phyloP scores from a whole-genome alignment of 768 basidiomycete species.

The Kwoniella botswanensis region DNA sequence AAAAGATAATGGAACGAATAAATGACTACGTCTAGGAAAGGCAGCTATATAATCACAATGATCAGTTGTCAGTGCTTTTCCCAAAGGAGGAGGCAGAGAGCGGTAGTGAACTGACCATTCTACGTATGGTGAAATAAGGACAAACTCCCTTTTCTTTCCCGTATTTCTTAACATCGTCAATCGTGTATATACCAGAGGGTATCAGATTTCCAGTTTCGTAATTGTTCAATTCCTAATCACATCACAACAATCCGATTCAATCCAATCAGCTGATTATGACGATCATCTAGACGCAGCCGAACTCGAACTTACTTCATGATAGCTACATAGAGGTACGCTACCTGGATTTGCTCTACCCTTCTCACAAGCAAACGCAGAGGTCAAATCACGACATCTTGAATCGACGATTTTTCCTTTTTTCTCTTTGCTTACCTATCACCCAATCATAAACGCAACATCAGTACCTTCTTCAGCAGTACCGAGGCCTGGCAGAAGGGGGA shows the following conservation, averaged over 20 bases:
- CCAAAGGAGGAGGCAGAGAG: too few species aligned
- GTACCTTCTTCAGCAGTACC: background rate
- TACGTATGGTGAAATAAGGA: conserved; percentile 92
- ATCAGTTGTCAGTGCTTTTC: background rate
- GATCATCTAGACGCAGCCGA: background rate
- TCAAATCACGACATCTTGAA: conserved; percentile 93
- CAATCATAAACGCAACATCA: background rate
- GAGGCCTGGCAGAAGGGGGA: background rate
- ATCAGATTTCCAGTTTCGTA: conserved; percentile 80
- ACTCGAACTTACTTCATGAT: conserved; percentile 79
- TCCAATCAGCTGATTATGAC: background rate
- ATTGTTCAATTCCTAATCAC: conserved; percentile 74
- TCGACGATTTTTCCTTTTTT: conserved; percentile 98
- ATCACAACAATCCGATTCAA: conserved; percentile 6
- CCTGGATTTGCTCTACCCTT: conserved; percentile 84
- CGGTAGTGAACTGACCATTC: conserved; percentile 93
- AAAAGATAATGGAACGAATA: conserved; percentile 99
- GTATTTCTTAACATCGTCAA: conserved; percentile 88
- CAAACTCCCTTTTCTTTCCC: conserved; percentile 84
- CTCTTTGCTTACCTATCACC: conserved; percentile 82
- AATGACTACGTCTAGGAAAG: conserved; percentile 93
- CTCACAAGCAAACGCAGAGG: conserved; percentile 79
- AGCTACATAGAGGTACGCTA: conserved; percentile 87
- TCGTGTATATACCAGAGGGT: conserved; percentile 86
- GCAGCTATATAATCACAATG: conserved; percentile 68